Evolutionary conservation across 73 alveolate species (phyloP).

Genomic region (Blepharisma japonicum): DNA sequence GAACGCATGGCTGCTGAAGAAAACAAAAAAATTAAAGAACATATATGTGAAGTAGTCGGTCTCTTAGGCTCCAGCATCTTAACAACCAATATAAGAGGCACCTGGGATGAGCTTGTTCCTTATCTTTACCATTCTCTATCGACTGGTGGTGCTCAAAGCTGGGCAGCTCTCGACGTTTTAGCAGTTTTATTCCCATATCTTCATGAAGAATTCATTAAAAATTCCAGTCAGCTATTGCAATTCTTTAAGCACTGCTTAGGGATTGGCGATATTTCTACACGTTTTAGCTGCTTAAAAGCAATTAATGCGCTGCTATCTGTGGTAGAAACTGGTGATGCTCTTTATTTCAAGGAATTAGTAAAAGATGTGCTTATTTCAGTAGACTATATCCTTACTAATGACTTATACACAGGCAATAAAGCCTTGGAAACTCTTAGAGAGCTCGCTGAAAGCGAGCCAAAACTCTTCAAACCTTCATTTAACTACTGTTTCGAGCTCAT

Average conservation of each 20-base stretch:
- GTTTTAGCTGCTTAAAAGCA: not conserved
- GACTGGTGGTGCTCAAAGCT: not conserved
- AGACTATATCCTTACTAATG: not conserved
- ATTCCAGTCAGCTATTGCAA: not conserved
- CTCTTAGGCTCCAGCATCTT: not conserved
- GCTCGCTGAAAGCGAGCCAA: conserved; percentile 64
- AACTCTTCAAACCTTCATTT: conserved; percentile 48
- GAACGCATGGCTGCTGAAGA: not conserved
- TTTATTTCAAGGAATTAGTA: not conserved
- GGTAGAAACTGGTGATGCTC: not conserved
- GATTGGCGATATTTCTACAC: not conserved
- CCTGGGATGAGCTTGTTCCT: conserved; percentile 25
- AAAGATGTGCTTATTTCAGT: conserved; percentile 23
- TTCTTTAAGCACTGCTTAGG: not conserved
- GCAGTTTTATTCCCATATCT: not conserved
- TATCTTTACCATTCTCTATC: not conserved
- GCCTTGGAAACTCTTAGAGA: conserved; percentile 59
- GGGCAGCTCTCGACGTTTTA: conserved; percentile 12
- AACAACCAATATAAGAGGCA: not conserved
- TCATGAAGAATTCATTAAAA: conserved; percentile 15
- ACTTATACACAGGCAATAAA: not conserved
- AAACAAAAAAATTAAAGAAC: conserved; percentile 1
- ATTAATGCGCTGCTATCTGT: conserved; percentile 5
- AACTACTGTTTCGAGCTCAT: conserved; percentile 33
- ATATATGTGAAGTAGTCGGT: not conserved